Conservation (phyloP, 805 yeast genomes). For the Blastobotrys peoriensis region DNA sequence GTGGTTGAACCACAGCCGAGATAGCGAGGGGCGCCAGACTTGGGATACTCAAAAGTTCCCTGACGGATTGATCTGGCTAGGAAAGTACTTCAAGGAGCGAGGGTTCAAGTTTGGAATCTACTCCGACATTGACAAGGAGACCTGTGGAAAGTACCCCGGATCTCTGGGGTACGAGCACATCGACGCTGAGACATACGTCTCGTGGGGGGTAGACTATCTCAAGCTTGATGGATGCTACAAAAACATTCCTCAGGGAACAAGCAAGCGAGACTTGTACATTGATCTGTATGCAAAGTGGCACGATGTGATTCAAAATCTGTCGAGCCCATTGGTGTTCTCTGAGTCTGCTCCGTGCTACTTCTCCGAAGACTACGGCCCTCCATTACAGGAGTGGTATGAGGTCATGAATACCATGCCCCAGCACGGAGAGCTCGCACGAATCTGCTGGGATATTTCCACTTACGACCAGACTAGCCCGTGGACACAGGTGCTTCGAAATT, state of each 20-base stretch:
- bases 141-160: constrained; percentile 28
- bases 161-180: constrained; percentile 23
- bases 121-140: constrained; percentile 25
- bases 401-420: constrained; percentile 2
- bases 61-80: constrained; percentile 20
- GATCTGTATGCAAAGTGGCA: constrained; percentile 21
- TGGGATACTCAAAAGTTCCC: constrained; percentile 24
- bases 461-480: neutral
- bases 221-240: constrained; percentile 27
- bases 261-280: neutral
- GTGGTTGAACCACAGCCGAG: constrained; percentile 17
- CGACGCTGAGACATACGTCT: constrained; percentile 25
- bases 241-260: constrained; percentile 19
- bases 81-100: constrained; percentile 20
- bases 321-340: constrained; percentile 22
- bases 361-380: neutral
- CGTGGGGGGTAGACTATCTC: constrained; percentile 26
- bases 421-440: neutral
- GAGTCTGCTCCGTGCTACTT: constrained; percentile 27
- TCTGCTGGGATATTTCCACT: neutral
- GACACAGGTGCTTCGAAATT: constrained; percentile 17
- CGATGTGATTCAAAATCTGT: constrained; percentile 23
- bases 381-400: neutral
- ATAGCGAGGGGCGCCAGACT: constrained; percentile 13
- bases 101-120: constrained; percentile 28